Percentiles rank a stretch among this genome's conserved stretches.
Evolutionary conservation across 345 rosid species (phyloP).

Genomic region (rapeseed (Brassica napus)): Da-Ae NC_063450.1:28711001-28711500

Average conservation of each 20-base stretch:
- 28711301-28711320: constrained; percentile 34
- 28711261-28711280: constrained; percentile 27
- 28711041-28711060: too few species aligned
- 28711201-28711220: constrained; percentile 14
- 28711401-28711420: constrained; percentile 43
- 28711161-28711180: not conserved
- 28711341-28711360: constrained; percentile 41
- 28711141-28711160: not conserved
- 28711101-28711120: too few species aligned
- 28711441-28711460: constrained; percentile 3
- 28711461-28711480: constrained; percentile 22
- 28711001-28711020: too few species aligned
- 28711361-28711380: constrained; percentile 31
- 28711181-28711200: not conserved
- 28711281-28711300: constrained; percentile 21
- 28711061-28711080: too few species aligned
- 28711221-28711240: constrained; percentile 39
- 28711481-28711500: constrained; percentile 33
- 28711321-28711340: constrained; percentile 28
- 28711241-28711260: constrained; percentile 28
- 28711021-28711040: too few species aligned
- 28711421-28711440: constrained; percentile 12
- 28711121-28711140: too few species aligned
- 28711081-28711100: too few species aligned
- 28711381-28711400: not conserved